Conservation (phyloP, 2,329 filamentous ascomycete species). For the Ophiostoma himal-ulmi region DNA sequence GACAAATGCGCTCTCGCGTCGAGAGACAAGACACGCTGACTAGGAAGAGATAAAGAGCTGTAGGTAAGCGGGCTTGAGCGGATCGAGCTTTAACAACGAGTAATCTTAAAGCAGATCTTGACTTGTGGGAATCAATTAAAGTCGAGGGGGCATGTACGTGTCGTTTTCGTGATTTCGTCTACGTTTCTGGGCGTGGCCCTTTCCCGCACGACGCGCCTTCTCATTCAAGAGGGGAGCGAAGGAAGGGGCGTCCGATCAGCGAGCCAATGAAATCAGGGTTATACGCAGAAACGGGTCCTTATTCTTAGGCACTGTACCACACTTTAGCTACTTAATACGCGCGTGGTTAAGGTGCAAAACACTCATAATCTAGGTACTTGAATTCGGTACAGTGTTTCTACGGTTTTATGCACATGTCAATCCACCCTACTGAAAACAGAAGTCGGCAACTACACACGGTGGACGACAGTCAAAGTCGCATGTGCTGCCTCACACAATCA, state of each 20-base stretch:
- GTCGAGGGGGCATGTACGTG: slow-evolving; percentile 26
- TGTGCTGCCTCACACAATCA: not conserved
- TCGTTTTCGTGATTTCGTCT: slow-evolving; percentile 30
- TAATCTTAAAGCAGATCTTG: not conserved
- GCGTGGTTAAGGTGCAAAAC: not conserved
- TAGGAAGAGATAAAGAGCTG: slow-evolving; percentile 1
- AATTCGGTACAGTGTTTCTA: not conserved
- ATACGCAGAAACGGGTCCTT: not conserved
- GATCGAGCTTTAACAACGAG: not conserved
- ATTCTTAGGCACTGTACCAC: not conserved
- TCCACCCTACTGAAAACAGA: not conserved
- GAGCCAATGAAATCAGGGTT: not conserved
- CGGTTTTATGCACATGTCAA: not conserved
- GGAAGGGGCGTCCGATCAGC: not conserved
- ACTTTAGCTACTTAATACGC: not conserved
- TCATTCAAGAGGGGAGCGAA: slow-evolving; percentile 16
- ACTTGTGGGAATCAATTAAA: slow-evolving; percentile 28
- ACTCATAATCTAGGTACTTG: not conserved
- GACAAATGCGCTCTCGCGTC: not conserved
- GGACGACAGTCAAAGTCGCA: not conserved
- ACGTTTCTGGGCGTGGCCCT: slow-evolving; percentile 16
- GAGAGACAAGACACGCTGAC: not conserved
- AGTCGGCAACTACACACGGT: not conserved
- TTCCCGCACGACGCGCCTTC: slow-evolving; percentile 25
- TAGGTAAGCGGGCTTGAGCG: not conserved